phyloP scores from a whole-genome alignment of 768 basidiomycete species.

The Amanita fuliginea region DNA sequence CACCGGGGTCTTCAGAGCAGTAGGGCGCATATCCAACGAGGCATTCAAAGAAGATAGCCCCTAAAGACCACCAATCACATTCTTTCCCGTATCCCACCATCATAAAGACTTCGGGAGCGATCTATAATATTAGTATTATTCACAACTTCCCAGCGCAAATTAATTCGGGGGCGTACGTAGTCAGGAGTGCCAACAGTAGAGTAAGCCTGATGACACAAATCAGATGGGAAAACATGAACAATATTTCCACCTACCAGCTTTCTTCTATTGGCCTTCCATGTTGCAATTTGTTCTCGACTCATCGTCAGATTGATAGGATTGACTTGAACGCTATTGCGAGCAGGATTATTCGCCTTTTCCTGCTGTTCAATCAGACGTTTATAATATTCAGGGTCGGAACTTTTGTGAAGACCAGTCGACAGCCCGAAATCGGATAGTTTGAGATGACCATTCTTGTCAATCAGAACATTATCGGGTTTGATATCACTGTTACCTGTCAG shows the following conservation, averaged over 20 bases:
- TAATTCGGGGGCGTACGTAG: slow-evolving; percentile 31
- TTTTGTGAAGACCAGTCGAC: slow-evolving; percentile 95
- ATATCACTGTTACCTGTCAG: slow-evolving; percentile 65
- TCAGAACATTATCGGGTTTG: slow-evolving; percentile 98
- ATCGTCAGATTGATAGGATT: slow-evolving; percentile 97
- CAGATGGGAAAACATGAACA: neutral
- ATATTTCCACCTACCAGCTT: slow-evolving; percentile 54
- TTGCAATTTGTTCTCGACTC: slow-evolving; percentile 93
- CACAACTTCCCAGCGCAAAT: neutral
- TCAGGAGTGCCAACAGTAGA: slow-evolving; percentile 73
- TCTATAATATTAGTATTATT: slow-evolving; percentile 43
- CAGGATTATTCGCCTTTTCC: slow-evolving; percentile 49
- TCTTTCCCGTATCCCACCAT: slow-evolving; percentile 97
- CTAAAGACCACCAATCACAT: slow-evolving; percentile 99
- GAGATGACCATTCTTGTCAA: slow-evolving; percentile 93
- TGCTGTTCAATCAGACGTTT: slow-evolving; percentile 65
- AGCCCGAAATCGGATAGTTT: slow-evolving; percentile 98
- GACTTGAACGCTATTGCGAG: slow-evolving; percentile 93
- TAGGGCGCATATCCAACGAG: slow-evolving; percentile 97
- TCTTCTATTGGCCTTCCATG: slow-evolving; percentile 97
- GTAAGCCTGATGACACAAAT: slow-evolving; percentile 53
- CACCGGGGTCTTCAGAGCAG: slow-evolving; percentile 93
- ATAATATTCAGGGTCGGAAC: slow-evolving; percentile 89
- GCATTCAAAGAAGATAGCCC: slow-evolving; percentile 98
- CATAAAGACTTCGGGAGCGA: slow-evolving; percentile 95